These are phyloP conservation scores for Leptomonas seymouri DNA, from an alignment of 208 protist genomes.

Conservation along the genomic window DNA sequence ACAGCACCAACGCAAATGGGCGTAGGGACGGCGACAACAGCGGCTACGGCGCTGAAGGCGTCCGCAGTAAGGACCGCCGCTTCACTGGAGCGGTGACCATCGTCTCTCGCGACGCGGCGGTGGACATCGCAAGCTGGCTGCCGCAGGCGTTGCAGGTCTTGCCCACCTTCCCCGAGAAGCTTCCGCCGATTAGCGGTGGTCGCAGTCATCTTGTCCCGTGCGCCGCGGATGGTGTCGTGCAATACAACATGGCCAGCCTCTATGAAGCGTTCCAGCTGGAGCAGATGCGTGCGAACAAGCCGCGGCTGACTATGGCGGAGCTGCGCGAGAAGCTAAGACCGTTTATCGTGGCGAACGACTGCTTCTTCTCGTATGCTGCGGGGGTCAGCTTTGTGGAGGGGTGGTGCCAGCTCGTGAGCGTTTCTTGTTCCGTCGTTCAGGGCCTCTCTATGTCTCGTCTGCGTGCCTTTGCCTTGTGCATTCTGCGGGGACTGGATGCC, in stretches of 20 bases:
- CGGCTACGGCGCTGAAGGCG: background rate
- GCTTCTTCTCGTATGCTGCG: slow-evolving; percentile 68
- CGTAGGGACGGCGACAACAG: background rate
- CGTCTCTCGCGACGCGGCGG: slow-evolving; percentile 24
- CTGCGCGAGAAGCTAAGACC: slow-evolving; percentile 50
- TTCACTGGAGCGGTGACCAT: slow-evolving; percentile 11
- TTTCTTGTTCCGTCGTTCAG: slow-evolving; percentile 49
- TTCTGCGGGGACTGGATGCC: slow-evolving; percentile 48
- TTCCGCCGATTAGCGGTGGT: slow-evolving; percentile 34
- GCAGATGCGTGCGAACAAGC: slow-evolving; percentile 36
- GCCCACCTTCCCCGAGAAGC: slow-evolving; percentile 57
- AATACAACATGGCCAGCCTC: slow-evolving; percentile 70
- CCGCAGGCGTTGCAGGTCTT: slow-evolving; percentile 51
- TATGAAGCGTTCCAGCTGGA: slow-evolving; percentile 62
- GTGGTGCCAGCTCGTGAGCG: slow-evolving; percentile 66
- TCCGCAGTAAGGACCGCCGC: background rate
- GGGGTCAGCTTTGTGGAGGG: slow-evolving; percentile 81
- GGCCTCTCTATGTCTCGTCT: slow-evolving; percentile 46
- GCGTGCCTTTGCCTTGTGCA: slow-evolving; percentile 45
- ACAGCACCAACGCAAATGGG: background rate
- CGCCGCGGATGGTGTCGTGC: slow-evolving; percentile 58
- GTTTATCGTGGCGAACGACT: slow-evolving; percentile 79
- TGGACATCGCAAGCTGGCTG: slow-evolving; percentile 71
- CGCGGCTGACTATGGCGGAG: slow-evolving; percentile 40
- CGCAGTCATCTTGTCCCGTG: slow-evolving; percentile 55